Percentiles rank a stretch among this genome's conserved stretches.
phyloP scores from a whole-genome alignment of 1,139 yeast genomes.

The Debaryomycetaceae sp. region DNA sequence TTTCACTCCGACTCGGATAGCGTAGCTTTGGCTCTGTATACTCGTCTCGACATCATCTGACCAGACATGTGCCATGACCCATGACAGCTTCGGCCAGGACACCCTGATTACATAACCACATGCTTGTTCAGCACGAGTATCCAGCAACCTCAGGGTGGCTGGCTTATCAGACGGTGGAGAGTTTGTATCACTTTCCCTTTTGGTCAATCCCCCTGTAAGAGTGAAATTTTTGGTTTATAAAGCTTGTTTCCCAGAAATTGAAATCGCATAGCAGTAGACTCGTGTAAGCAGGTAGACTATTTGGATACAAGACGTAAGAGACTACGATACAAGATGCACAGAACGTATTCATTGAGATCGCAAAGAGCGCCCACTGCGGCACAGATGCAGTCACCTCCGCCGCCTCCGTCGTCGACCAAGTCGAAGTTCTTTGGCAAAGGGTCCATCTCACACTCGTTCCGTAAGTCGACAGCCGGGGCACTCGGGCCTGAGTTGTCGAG shows the following conservation, averaged over 20 bases:
- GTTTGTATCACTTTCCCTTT: not conserved
- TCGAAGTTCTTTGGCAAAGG: slow-evolving; percentile 73
- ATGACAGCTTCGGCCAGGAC: too few species aligned
- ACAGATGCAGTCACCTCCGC: slow-evolving; percentile 76
- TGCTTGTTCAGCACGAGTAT: not conserved
- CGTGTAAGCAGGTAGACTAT: not conserved
- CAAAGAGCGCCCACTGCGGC: slow-evolving; percentile 80
- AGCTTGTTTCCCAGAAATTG: not conserved
- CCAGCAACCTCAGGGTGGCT: not conserved
- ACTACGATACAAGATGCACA: slow-evolving; percentile 49
- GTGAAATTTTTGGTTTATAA: not conserved
- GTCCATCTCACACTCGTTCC: slow-evolving; percentile 60
- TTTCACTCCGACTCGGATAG: not conserved
- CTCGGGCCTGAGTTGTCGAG: slow-evolving; percentile 78
- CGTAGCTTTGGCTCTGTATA: too few species aligned
- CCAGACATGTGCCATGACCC: too few species aligned
- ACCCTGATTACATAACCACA: too few species aligned
- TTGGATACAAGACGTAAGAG: not conserved
- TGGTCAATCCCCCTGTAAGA: not conserved
- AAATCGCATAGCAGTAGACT: not conserved
- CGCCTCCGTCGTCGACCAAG: slow-evolving; percentile 69
- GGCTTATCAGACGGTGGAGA: not conserved
- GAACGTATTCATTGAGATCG: slow-evolving; percentile 79
- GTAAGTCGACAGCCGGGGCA: slow-evolving; percentile 70
- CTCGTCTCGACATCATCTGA: too few species aligned